Conservation (phyloP, 768 basidiomycete genomes). For the Naganishia kalamii region DNA sequence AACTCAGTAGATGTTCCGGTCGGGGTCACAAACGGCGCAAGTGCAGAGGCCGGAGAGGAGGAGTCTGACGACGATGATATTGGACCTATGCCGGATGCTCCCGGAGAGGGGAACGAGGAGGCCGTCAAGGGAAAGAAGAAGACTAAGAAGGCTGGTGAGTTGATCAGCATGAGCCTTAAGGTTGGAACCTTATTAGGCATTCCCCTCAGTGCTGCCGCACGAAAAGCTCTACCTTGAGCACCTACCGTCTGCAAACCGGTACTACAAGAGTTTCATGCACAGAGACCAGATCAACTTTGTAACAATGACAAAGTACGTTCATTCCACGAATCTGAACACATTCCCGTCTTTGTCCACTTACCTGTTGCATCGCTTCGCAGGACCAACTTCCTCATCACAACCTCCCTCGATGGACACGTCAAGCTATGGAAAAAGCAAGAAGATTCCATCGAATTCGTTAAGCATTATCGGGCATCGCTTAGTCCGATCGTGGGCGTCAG, state of each 20-base stretch:
- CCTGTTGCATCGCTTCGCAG: constrained; percentile 48
- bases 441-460: constrained; percentile 90
- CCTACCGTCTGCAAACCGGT: constrained; percentile 83
- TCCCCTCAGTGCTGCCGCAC: constrained; percentile 71
- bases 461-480: constrained; percentile 91
- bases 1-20: constrained; percentile 11
- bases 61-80: constrained; percentile 22
- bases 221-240: constrained; percentile 89
- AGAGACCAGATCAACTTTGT: constrained; percentile 82
- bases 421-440: constrained; percentile 99
- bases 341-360: not conserved
- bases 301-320: constrained; percentile 72
- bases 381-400: constrained; percentile 88
- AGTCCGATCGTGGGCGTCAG: constrained; percentile 70
- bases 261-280: constrained; percentile 98
- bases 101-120: constrained; percentile 23
- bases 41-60: not conserved
- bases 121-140: constrained; percentile 28
- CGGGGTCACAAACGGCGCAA: constrained; percentile 30
- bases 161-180: not conserved
- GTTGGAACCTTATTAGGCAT: not conserved
- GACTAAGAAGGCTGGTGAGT: constrained; percentile 45
- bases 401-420: constrained; percentile 87
- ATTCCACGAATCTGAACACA: not conserved
- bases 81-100: constrained; percentile 38